Conservation (phyloP, 2,329 filamentous ascomycete species). For the Aureobasidium sp. region DNA sequence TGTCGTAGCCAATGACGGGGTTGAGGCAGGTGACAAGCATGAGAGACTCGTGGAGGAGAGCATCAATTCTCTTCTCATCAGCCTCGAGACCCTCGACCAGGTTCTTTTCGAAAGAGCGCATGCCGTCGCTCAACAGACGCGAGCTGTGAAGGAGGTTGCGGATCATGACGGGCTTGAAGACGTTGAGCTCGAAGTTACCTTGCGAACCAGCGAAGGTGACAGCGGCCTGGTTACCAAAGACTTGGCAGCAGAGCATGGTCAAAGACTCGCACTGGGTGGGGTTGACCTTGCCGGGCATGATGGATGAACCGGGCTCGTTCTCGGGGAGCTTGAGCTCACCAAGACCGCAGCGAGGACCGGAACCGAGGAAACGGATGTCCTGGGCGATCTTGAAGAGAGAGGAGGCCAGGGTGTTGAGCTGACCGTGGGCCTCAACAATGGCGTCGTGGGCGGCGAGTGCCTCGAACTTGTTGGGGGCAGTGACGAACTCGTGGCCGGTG, state of each 20-base stretch:
- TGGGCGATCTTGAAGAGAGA: slow-evolving; percentile 98
- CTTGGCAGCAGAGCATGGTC: slow-evolving; percentile 95
- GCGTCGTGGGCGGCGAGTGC: slow-evolving; percentile 92
- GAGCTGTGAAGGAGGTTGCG: slow-evolving; percentile 89
- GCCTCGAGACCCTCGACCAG: slow-evolving; percentile 79
- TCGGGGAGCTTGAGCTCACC: slow-evolving; percentile 89
- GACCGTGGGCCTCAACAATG: slow-evolving; percentile 86
- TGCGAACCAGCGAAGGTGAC: slow-evolving; percentile 92
- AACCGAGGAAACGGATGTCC: slow-evolving; percentile 94
- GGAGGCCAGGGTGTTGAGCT: slow-evolving; percentile 82
- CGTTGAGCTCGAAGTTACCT: slow-evolving; percentile 97
- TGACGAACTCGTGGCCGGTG: slow-evolving; percentile 89
- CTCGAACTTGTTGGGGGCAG: slow-evolving; percentile 98
- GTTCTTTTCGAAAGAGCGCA: slow-evolving; percentile 93
- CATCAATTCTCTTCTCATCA: slow-evolving; percentile 84
- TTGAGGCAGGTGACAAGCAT: slow-evolving; percentile 98
- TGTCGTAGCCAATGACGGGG: slow-evolving; percentile 94
- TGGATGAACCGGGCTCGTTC: slow-evolving; percentile 95
- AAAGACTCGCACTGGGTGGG: slow-evolving; percentile 96
- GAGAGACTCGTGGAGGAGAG: slow-evolving; percentile 87
- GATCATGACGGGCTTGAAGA: slow-evolving; percentile 97
- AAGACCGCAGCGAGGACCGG: slow-evolving; percentile 88
- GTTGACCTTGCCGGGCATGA: slow-evolving; percentile 99
- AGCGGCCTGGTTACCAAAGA: slow-evolving; percentile 94
- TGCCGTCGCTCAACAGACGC: slow-evolving; percentile 79